These are phyloP conservation scores for Miscanthus lutarioriparius DNA, from an alignment of 176 grass and related monocot species.

Conservation along the genomic window DNA sequence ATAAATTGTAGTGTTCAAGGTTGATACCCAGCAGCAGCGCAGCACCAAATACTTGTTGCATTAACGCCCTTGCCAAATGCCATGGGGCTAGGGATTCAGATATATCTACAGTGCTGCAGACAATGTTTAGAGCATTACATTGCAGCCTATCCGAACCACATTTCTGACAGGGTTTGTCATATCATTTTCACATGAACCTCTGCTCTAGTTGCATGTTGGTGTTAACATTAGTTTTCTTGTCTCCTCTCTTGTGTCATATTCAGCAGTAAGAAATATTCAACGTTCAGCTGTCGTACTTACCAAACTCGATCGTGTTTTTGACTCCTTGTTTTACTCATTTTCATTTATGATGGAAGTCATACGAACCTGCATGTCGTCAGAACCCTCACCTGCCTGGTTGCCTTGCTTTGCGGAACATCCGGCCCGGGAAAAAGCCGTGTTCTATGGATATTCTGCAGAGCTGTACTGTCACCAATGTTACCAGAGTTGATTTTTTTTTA, in stretches of 20 bases:
- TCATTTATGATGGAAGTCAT: background rate
- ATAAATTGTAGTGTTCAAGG: constrained; percentile 11
- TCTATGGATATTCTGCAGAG: constrained; percentile 16
- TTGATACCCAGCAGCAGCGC: background rate
- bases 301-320: background rate
- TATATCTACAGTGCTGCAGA: background rate
- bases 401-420: constrained; percentile 25
- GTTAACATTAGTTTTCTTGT: background rate
- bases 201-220: constrained; percentile 2
- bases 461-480: background rate
- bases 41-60: background rate
- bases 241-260: background rate
- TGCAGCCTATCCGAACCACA: background rate
- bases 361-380: constrained; percentile 1
- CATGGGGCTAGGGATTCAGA: background rate
- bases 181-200: background rate
- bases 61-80: background rate
- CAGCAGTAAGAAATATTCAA: background rate
- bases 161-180: constrained; percentile 2
- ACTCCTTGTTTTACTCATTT: background rate
- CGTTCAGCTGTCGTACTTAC: background rate
- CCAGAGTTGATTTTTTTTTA: background rate
- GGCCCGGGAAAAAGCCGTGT: constrained; percentile 21
- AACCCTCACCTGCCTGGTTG: constrained; percentile 10
- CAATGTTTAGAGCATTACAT: background rate